Percentiles rank a stretch among this genome's conserved stretches.
phyloP scores from a whole-genome alignment of 768 basidiomycete species.

The Hemileccinum rubropunctum region DNA sequence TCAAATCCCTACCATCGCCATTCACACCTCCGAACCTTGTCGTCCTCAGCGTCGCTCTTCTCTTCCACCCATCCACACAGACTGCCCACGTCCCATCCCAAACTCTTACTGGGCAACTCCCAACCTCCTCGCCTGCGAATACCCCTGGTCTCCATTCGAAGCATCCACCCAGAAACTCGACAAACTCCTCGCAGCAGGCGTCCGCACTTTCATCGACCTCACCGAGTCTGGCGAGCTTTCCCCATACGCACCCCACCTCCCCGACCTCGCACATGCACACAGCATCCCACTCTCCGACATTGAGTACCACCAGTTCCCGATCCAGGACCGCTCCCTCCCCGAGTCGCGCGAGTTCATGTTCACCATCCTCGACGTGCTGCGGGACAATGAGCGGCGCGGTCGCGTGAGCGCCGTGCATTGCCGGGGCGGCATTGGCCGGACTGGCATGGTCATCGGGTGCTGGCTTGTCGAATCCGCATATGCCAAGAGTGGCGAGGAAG shows the following conservation, averaged over 20 bases:
- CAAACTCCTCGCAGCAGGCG: constrained; percentile 65
- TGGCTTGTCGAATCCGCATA: constrained; percentile 70
- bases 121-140: constrained; percentile 73
- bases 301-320: constrained; percentile 78
- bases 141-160: constrained; percentile 68
- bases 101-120: constrained; percentile 85
- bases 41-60: constrained; percentile 19
- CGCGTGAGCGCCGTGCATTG: constrained; percentile 75
- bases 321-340: constrained; percentile 69
- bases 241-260: constrained; percentile 59
- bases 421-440: constrained; percentile 73
- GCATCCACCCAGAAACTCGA: constrained; percentile 64
- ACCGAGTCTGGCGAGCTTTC: constrained; percentile 78
- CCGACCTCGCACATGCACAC: constrained; percentile 49
- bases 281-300: constrained; percentile 53
- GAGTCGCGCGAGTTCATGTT: constrained; percentile 58
- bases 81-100: constrained; percentile 60
- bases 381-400: constrained; percentile 57
- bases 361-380: constrained; percentile 53
- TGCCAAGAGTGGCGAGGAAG: constrained; percentile 62
- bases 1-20: constrained; percentile 10
- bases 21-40: constrained; percentile 1
- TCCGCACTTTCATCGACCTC: constrained; percentile 80
- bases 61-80: constrained; percentile 11
- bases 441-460: constrained; percentile 63